Base-by-base conservation (phyloP, 2,329 filamentous ascomycete genomes). In the Penicillium oxalicum region DNA sequence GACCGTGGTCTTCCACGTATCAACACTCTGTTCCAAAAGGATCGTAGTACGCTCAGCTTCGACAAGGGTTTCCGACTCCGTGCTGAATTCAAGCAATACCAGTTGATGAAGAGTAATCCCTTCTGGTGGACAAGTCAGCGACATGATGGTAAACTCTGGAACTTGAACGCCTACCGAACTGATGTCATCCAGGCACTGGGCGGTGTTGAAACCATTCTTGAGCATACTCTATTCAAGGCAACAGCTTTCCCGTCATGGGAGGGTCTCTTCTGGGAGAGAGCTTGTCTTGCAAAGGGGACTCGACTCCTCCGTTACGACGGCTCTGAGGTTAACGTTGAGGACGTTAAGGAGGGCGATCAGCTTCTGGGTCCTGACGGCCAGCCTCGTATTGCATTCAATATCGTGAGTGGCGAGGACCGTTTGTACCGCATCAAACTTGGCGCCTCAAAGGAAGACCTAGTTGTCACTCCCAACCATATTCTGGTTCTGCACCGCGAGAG, bases 71-170 rank as follows among this genome's bases (percentile, higher is more conserved):
- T 97, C 84, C 86, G 93, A 59, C 84, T 91, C 11, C 81, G 93
- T 46, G 89, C 91, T 9, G 93, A 98, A 68, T 98, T 98, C 77
- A 98, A 98, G 77, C 84, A 93, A 28, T 98, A 97, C 66, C 91
- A 97, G 69, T 77, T 97, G 52, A 97, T 98, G 91, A 96, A 95
- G 81, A 94, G 87, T 72, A 96, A 97, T 66, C 93, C 93, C 0
- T 97, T 97, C 77, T 96, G 91, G 90, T 98, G 93, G 93, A 98
- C 93, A 4, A 95, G 88, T 62, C 91, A 97, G 70, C 80, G 93
- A 35, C 94, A 98, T 63, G 93, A 98, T 62, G 93, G 93, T 65
- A 97, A 97, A 65, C 71, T 98, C 4, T 98, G 93, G 93, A 96
- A 96, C 56, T 70, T 98, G 46, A 97, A 97, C 57, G 88, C 89